A percentile compares a stretch with the other conserved stretches of the same genome.
Evolutionary conservation across 2,329 filamentous ascomycete species (phyloP).

Genomic region (Hymenoscyphus fructigenus): DNA sequence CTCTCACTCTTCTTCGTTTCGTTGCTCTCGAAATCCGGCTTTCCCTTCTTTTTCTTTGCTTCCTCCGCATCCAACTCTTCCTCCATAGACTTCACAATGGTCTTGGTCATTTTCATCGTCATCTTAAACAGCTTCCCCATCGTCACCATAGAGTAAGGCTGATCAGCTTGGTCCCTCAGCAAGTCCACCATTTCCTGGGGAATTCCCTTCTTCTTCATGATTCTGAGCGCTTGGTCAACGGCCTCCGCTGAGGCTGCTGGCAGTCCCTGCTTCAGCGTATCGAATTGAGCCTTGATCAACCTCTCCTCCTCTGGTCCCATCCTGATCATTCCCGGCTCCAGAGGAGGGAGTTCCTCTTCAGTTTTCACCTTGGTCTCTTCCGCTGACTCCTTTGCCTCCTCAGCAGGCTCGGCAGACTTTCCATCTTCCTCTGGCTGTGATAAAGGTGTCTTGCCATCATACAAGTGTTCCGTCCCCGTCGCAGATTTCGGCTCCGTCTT

Average conservation of each 20-base stretch:
- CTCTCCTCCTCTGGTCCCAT: constrained; percentile 56
- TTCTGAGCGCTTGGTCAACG: constrained; percentile 59
- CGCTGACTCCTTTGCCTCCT: neutral
- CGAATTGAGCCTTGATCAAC: constrained; percentile 56
- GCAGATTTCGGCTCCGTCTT: constrained; percentile 27
- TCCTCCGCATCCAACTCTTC: constrained; percentile 14
- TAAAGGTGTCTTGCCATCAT: constrained; percentile 43
- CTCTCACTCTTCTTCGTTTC: constrained; percentile 20
- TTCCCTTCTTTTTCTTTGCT: constrained; percentile 6
- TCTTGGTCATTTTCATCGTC: constrained; percentile 31
- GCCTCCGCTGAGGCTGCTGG: constrained; percentile 60
- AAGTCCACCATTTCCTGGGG: constrained; percentile 54
- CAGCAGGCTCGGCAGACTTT: constrained; percentile 5
- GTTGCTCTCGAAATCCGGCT: constrained; percentile 31
- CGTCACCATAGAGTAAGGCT: constrained; percentile 30
- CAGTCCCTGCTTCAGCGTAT: constrained; percentile 55
- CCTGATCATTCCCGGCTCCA: constrained; percentile 34
- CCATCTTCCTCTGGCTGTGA: constrained; percentile 32
- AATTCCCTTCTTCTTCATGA: constrained; percentile 67
- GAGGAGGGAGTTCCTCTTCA: constrained; percentile 24
- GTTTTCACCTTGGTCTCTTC: constrained; percentile 32
- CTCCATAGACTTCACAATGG: constrained; percentile 27
- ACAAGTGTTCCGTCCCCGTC: constrained; percentile 46
- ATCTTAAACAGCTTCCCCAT: constrained; percentile 38
- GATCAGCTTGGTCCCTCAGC: constrained; percentile 30